Base-by-base conservation (phyloP, 2,329 filamentous ascomycete genomes). In the Monilinia laxa region DNA sequence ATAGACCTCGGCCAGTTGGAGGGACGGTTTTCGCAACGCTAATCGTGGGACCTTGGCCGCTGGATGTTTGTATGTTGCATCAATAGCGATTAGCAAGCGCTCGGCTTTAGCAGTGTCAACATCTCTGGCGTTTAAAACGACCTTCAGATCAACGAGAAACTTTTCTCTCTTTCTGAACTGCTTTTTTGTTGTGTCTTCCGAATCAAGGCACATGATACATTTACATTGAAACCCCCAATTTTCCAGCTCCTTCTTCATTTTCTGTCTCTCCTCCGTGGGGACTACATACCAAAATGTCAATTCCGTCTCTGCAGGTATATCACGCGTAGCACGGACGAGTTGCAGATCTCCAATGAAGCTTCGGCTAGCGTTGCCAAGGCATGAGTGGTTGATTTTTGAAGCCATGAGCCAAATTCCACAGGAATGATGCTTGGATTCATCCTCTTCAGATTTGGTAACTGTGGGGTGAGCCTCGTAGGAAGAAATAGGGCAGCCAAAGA, bases 301-400 rank as follows among this genome's bases (percentile, higher is more conserved):
- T n/a, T 71, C 67, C 20, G 68, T 70, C n/a, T 70, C 35, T 2
- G 65, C 49, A 11, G 68, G 65, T 45, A 70, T 65, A 53, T 71
- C 67, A 28, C 62, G n/a, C 25, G 63, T 58, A 10, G 69, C 66
- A 10, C 70, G 64, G 4, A 70, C 51, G 45, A 71, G 42, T 59
- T 65, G 65, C n/a, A 71, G 65, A 49, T 71, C 69, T 20, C 68
- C 67, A 11, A 71, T 63, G 63, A 71, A 71, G 53, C 65, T 68
- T n/a, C 69, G 64, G 0, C 25, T 55, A 40, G 66, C 68, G 45
- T 73, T 73, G 40, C 67, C 64, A 4, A 65, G 53, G 53, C 72
- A 73, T 20, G 67, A 67, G 38, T 73, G 71, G 38, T 72, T 73
- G 53, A 73, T 70, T 20, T 62, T 59, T 14, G 69, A 68, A 31